Percentiles rank a stretch among this genome's conserved stretches.
Conservation (phyloP, 106 monocot genomes). For the Dendrobium nobile region DNA sequence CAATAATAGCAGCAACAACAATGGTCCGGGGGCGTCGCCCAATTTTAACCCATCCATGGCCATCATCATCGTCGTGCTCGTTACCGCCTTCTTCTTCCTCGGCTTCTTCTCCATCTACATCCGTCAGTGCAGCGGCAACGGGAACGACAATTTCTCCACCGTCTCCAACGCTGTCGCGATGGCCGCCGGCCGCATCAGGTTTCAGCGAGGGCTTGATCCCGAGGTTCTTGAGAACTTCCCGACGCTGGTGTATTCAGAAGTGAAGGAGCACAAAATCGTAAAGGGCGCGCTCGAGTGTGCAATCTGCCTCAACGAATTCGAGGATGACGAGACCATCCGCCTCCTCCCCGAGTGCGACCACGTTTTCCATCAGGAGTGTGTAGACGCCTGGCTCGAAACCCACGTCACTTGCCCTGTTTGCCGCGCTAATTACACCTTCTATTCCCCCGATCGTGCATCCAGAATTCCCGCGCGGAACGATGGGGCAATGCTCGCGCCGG, state of each 20-base stretch:
- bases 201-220: slow-evolving; percentile 25
- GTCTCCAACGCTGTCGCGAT: background rate
- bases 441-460: slow-evolving; percentile 6
- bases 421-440: slow-evolving; percentile 46
- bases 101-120: slow-evolving; percentile 42
- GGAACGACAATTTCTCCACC: background rate
- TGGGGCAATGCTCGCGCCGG: background rate
- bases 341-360: slow-evolving; percentile 82
- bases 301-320: slow-evolving; percentile 86
- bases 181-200: background rate
- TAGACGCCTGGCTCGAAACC: slow-evolving; percentile 78
- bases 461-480: background rate
- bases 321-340: slow-evolving; percentile 74
- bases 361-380: slow-evolving; percentile 88
- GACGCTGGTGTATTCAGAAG: slow-evolving; percentile 78
- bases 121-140: slow-evolving; percentile 9
- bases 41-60: slow-evolving; percentile 31
- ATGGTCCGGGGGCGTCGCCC: background rate
- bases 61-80: slow-evolving; percentile 26
- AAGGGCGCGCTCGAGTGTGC: slow-evolving; percentile 83
- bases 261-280: slow-evolving; percentile 65
- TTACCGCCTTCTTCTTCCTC: slow-evolving; percentile 40
- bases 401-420: slow-evolving; percentile 97
- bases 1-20: background rate
- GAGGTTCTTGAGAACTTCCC: slow-evolving; percentile 60